These are phyloP conservation scores for Scutellaria barbata DNA, from an alignment of 257 asterid genomes.

Conservation along the genomic window DNA sequence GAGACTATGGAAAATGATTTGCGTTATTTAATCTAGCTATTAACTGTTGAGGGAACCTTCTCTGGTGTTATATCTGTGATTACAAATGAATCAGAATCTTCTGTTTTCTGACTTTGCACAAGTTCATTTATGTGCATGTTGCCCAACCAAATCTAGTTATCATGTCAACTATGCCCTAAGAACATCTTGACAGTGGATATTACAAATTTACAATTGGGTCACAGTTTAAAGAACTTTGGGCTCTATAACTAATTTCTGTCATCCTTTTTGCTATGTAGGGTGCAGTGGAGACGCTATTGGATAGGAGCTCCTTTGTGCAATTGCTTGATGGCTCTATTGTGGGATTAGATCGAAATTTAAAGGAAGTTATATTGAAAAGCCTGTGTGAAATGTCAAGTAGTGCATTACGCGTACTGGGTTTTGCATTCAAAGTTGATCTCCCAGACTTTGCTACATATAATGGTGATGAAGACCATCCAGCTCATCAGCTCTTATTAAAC, in stretches of 20 bases:
- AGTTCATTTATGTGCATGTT: constrained; percentile 4
- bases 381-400: constrained; percentile 79
- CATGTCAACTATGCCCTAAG: constrained; percentile 12
- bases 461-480: constrained; percentile 97
- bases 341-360: constrained; percentile 58
- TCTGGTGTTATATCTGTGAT: not conserved
- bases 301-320: constrained; percentile 90
- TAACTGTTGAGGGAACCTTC: not conserved
- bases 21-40: constrained; percentile 9
- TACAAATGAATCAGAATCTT: not conserved
- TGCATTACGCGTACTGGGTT: constrained; percentile 91
- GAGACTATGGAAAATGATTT: not conserved
- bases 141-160: not conserved
- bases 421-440: constrained; percentile 79
- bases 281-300: constrained; percentile 91
- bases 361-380: constrained; percentile 63
- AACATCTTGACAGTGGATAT: not conserved
- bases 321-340: constrained; percentile 78
- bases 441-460: constrained; percentile 75
- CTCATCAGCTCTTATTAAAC: constrained; percentile 79
- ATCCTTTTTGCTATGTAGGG: constrained; percentile 58
- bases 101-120: constrained; percentile 8
- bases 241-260: not conserved
- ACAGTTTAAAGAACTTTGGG: not conserved
- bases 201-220: constrained; percentile 11